Evolutionary conservation across 805 yeast species (phyloP), one percentile per base, ranked within the genome.

Genomic region (Pichia ethanolica): DNA sequence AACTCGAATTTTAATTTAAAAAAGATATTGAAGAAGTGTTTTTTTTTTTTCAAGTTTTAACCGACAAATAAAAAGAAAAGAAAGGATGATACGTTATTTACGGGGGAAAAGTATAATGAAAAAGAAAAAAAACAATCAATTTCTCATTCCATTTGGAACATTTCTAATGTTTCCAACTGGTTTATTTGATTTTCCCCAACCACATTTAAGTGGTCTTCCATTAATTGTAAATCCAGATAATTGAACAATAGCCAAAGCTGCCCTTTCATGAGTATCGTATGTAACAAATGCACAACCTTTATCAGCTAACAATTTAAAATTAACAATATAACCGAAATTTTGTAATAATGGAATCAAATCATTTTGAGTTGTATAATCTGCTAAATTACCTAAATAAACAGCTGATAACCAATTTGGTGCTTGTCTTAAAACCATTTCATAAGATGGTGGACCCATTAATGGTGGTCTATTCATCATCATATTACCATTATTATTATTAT

Each of bases 281-380:
- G 83, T 84, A 53, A 86, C 91, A 71, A 89, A 89, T 10, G 96
- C 95, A 70, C 91, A 89, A 5, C 91, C 93, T 54, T 78, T 78
- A 49, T 88, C 95, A 8, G 89, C 84, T 56, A 84, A 83, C 59
- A 85, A 78, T 65, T 85, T 84, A 62, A 89, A 79, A 57, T 86
- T 93, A 50, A 86, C 82, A 61, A 89, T 84, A 66, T 72, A 86
- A 6, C 96, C 97, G 63, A 88, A 87, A 56, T 78, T 82, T 62
- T 82, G 90, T 54, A 88, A 68, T 47, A 88, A 67, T 26, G 91
- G 88, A 49, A 84, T 72, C 59, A 89, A 70, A 54, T 86, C 93
- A 48, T 73, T 73, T 65, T 86, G 89, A 46, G 83, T 79, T 30
- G 87, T 81, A 63, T 73, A 81, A 57, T 84, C 90, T 33, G 93